phyloP scores from a whole-genome alignment of 1,284 basidiomycete species.

The Moesziomyces sp. region DNA sequence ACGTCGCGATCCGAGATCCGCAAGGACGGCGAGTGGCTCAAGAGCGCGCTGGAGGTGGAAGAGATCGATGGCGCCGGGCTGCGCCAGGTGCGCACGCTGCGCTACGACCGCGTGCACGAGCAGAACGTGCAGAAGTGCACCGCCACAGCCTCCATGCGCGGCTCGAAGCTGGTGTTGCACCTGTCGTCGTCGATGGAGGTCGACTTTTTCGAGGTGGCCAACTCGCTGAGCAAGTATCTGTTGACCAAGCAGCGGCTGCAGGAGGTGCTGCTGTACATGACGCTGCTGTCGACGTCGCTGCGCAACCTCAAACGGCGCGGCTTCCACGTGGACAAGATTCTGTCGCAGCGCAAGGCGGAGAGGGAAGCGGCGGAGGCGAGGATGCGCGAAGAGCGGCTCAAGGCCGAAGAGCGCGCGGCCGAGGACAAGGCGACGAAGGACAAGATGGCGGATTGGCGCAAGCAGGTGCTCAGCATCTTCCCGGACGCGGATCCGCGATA shows the following conservation, averaged over 20 bases:
- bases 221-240: slow-evolving; percentile 59
- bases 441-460: slow-evolving; percentile 39
- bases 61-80: slow-evolving; percentile 63
- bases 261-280: slow-evolving; percentile 80
- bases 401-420: slow-evolving; percentile 58
- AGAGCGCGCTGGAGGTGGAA: slow-evolving; percentile 72
- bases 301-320: slow-evolving; percentile 84
- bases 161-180: slow-evolving; percentile 79
- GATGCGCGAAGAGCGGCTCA: slow-evolving; percentile 57
- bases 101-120: slow-evolving; percentile 46
- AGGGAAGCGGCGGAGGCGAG: slow-evolving; percentile 73
- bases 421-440: slow-evolving; percentile 35
- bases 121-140: slow-evolving; percentile 62
- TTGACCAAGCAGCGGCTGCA: slow-evolving; percentile 61
- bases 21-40: slow-evolving; percentile 78
- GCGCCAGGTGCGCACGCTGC: slow-evolving; percentile 56
- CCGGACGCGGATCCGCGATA: slow-evolving; percentile 65
- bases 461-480: slow-evolving; percentile 63
- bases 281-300: slow-evolving; percentile 89
- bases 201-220: slow-evolving; percentile 84
- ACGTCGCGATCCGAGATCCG: slow-evolving; percentile 74
- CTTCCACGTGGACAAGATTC: slow-evolving; percentile 83
- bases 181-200: slow-evolving; percentile 78
- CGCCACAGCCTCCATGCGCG: slow-evolving; percentile 51
- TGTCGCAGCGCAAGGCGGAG: slow-evolving; percentile 83